Percentiles rank a stretch among this genome's conserved stretches.
Conservation (phyloP, 2,329 filamentous ascomycete species). For the Alternaria ethzedia region DNA sequence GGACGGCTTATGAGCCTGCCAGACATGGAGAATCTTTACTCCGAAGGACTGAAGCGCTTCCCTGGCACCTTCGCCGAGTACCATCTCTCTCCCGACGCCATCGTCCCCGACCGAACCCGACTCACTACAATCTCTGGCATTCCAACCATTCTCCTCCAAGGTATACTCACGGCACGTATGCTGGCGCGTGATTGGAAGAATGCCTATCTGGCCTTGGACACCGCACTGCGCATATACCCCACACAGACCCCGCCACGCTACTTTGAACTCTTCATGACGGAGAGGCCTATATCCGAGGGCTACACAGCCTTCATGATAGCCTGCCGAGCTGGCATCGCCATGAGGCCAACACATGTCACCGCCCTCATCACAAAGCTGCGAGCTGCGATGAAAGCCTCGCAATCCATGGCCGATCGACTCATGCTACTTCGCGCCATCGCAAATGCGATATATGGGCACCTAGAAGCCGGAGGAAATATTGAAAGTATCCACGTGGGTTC, state of each 20-base stretch:
- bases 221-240: constrained; percentile 55
- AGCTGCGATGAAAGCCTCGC: constrained; percentile 21
- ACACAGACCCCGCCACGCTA: constrained; percentile 50
- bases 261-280: constrained; percentile 54
- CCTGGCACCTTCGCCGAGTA: constrained; percentile 56
- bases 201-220: constrained; percentile 60
- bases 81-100: constrained; percentile 55
- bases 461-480: constrained; percentile 49
- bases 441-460: constrained; percentile 51
- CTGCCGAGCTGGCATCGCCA: constrained; percentile 52
- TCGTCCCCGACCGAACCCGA: constrained; percentile 52
- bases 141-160: constrained; percentile 54
- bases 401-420: constrained; percentile 28
- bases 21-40: constrained; percentile 55
- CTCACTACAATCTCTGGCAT: constrained; percentile 43
- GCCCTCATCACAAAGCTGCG: constrained; percentile 43
- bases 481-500: constrained; percentile 45
- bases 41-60: constrained; percentile 54
- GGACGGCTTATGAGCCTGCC: constrained; percentile 47
- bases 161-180: constrained; percentile 57
- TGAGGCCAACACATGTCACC: constrained; percentile 42
- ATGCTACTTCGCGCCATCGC: constrained; percentile 48
- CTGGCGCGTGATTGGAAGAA: constrained; percentile 54
- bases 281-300: constrained; percentile 55
- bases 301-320: constrained; percentile 57